Percentiles rank a stretch among this genome's conserved stretches.
Conservation (phyloP, 228 moss, liverwort and hornwort species). For the Sphagnum fallax region DNA sequence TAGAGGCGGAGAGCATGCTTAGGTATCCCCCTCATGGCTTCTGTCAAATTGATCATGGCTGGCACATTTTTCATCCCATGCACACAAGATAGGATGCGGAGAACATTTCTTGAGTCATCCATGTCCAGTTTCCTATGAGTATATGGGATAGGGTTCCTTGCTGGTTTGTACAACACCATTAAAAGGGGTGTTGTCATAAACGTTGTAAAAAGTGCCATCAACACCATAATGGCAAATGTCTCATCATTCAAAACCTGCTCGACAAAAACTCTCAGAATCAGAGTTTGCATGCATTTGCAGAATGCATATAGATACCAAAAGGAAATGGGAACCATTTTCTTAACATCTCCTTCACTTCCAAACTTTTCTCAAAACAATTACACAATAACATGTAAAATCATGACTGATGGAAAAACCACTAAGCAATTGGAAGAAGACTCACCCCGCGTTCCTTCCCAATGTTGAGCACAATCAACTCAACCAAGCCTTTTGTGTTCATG, state of each 20-base stretch:
- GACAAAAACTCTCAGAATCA: background rate
- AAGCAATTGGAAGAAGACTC: slow-evolving; percentile 5
- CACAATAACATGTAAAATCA: too few relatives aligned
- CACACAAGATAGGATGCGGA: slow-evolving; percentile 68
- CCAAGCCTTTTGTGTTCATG: slow-evolving; percentile 89
- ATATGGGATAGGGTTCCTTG: slow-evolving; percentile 60
- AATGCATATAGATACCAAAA: too few relatives aligned
- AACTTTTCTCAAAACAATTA: too few relatives aligned
- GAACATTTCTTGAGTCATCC: slow-evolving; percentile 43
- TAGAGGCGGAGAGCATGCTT: slow-evolving; percentile 57
- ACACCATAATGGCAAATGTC: slow-evolving; percentile 85
- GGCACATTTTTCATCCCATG: slow-evolving; percentile 71
- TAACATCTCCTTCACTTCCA: too few relatives aligned
- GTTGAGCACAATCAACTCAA: slow-evolving; percentile 89
- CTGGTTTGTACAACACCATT: slow-evolving; percentile 77
- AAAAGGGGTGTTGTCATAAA: slow-evolving; percentile 76
- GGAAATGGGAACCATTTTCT: too few relatives aligned
- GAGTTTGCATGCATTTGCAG: too few relatives aligned
- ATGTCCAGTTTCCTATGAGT: slow-evolving; percentile 43
- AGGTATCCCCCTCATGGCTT: slow-evolving; percentile 51
- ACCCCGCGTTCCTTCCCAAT: slow-evolving; percentile 78
- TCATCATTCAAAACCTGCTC: slow-evolving; percentile 72
- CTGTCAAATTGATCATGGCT: slow-evolving; percentile 72
- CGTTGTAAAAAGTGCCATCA: slow-evolving; percentile 84
- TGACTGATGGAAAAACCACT: too few relatives aligned